Percentiles rank a stretch among this genome's conserved stretches.
Evolutionary conservation across 2,329 filamentous ascomycete genomes (phyloP).

Genomic region (Chaetomiaceae sp.): DNA sequence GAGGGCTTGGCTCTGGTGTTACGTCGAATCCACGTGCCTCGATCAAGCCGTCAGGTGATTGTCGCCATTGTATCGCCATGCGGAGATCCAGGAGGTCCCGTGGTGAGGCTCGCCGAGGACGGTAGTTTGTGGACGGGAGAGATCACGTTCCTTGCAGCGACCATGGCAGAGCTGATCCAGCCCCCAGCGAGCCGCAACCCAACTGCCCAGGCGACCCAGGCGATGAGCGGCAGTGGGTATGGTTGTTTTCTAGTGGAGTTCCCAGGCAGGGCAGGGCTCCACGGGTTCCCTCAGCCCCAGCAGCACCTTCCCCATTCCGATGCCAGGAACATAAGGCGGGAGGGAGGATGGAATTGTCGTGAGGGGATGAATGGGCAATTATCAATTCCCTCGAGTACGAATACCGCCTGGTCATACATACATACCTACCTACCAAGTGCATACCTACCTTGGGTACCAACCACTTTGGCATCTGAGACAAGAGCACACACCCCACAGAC

Average conservation of each 20-base stretch:
- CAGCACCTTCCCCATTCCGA: slow-evolving; percentile 1
- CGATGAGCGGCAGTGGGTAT: not conserved
- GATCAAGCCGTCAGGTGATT: slow-evolving; percentile 13
- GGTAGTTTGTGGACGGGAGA: not conserved
- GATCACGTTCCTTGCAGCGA: not conserved
- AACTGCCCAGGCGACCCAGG: not conserved
- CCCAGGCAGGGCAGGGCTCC: too few species aligned
- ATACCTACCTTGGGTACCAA: too few species aligned
- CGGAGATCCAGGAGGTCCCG: slow-evolving; percentile 13
- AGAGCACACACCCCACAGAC: slow-evolving; percentile 12
- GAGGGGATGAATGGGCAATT: slow-evolving; percentile 2
- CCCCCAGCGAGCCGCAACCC: not conserved
- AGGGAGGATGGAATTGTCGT: slow-evolving; percentile 1
- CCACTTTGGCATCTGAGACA: slow-evolving; percentile 2
- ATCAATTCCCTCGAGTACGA: not conserved
- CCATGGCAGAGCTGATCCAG: too few species aligned
- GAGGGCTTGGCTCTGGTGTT: slow-evolving; percentile 10
- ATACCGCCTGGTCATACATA: too few species aligned
- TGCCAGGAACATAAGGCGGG: not conserved
- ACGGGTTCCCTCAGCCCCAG: not conserved
- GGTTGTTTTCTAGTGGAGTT: not conserved
- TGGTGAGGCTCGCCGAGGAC: not conserved
- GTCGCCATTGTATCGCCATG: slow-evolving; percentile 7
- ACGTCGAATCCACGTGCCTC: slow-evolving; percentile 17
- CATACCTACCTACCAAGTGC: too few species aligned